Percentiles rank a stretch among this genome's conserved stretches.
Evolutionary conservation across 2,329 filamentous ascomycete genomes (phyloP).

Genomic region (Apiospora rasikravindrae): DNA sequence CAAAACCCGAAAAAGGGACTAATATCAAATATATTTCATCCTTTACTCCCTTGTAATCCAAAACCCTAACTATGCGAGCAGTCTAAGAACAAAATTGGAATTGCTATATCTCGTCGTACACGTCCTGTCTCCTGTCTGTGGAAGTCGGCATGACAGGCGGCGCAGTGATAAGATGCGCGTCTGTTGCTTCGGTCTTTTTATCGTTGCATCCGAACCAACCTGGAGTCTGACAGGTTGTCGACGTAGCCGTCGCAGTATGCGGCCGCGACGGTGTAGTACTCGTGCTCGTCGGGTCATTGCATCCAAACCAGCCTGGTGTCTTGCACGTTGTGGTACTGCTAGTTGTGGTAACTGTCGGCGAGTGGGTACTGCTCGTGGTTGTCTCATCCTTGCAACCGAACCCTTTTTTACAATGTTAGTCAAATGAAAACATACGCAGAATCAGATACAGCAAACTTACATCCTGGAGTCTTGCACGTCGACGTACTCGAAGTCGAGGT

Average conservation of each 20-base stretch:
- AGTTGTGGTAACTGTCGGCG: slow-evolving; percentile 40
- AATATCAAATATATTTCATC: slow-evolving; percentile 5
- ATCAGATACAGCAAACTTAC: slow-evolving; percentile 32
- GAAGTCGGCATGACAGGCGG: slow-evolving; percentile 23
- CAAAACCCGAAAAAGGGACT: background rate
- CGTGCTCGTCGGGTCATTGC: slow-evolving; percentile 57
- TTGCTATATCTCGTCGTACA: slow-evolving; percentile 17
- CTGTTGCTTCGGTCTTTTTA: slow-evolving; percentile 18
- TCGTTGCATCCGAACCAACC: slow-evolving; percentile 32
- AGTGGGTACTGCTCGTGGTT: slow-evolving; percentile 35
- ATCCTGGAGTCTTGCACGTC: slow-evolving; percentile 67
- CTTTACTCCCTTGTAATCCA: background rate
- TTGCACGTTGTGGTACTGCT: slow-evolving; percentile 42
- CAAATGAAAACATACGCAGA: background rate
- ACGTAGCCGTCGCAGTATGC: slow-evolving; percentile 37
- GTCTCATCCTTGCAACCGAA: slow-evolving; percentile 67
- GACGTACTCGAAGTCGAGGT: slow-evolving; percentile 52
- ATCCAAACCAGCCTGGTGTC: slow-evolving; percentile 42
- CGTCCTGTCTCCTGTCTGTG: background rate
- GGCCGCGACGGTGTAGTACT: slow-evolving; percentile 36
- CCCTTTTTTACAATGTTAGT: slow-evolving; percentile 31
- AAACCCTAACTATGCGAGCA: background rate
- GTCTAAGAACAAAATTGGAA: background rate
- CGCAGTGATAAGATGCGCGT: slow-evolving; percentile 22
- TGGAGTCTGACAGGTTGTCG: slow-evolving; percentile 40